These are phyloP conservation scores for Rhodocollybia butyracea DNA, from an alignment of 768 basidiomycete species.

Conservation along the genomic window DNA sequence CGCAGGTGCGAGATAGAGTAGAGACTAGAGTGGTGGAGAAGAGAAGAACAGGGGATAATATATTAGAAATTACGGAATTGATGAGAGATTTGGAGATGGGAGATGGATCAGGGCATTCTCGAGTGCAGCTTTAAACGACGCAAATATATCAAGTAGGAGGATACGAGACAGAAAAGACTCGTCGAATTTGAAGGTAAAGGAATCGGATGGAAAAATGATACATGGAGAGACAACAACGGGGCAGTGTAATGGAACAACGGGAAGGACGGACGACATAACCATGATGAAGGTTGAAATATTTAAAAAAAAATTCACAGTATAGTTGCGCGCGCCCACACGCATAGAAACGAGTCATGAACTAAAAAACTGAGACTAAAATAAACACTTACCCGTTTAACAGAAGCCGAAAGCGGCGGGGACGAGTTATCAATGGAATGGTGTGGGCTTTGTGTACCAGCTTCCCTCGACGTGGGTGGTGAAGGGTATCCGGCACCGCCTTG, in stretches of 20 bases:
- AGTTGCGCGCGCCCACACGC: no score
- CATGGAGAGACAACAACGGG: no score
- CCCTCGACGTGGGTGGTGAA: neutral
- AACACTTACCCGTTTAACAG: constrained; percentile 1
- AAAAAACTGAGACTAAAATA: neutral
- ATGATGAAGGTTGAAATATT: no score
- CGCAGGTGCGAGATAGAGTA: constrained; percentile 4
- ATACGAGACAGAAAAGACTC: no score
- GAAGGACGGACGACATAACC: no score
- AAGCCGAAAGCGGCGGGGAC: constrained; percentile 1
- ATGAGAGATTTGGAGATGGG: neutral
- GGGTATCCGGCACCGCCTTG: no score
- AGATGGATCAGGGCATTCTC: neutral
- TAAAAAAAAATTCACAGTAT: no score
- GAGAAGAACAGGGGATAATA: neutral
- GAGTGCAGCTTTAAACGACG: neutral
- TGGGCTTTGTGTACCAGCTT: neutral
- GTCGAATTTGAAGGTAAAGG: no score
- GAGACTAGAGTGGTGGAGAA: neutral
- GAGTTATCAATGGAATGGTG: neutral
- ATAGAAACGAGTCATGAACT: neutral
- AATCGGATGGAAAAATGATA: no score
- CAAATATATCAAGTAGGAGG: no score
- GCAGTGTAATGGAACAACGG: no score
- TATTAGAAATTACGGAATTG: neutral